Evolutionary conservation across 768 basidiomycete species (phyloP).

Genomic region (Boletus pseudopeckii): DNA sequence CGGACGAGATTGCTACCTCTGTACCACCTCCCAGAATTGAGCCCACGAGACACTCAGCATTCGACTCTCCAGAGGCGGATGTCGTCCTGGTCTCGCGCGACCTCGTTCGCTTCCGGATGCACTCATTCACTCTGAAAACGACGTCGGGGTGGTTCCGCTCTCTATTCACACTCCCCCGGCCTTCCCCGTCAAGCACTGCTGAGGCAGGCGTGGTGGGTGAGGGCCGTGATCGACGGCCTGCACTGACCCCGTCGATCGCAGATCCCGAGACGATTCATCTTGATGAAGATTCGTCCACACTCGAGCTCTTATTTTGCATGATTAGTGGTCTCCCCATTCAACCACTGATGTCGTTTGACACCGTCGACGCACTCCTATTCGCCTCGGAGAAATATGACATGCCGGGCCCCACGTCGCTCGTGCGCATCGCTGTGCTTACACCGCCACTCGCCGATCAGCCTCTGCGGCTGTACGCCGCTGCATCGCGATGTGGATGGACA

Average conservation of each 20-base stretch:
- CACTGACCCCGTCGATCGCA: constrained; percentile 9
- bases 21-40: neutral
- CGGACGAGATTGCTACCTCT: neutral
- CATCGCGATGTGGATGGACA: constrained; percentile 58
- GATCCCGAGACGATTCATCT: constrained; percentile 44
- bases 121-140: constrained; percentile 54
- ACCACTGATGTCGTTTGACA: constrained; percentile 47
- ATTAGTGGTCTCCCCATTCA: constrained; percentile 56
- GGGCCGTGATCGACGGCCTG: neutral
- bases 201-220: too few relatives aligned
- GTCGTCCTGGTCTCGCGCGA: constrained; percentile 49
- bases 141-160: constrained; percentile 58
- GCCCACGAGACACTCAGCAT: constrained; percentile 43
- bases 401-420: constrained; percentile 58
- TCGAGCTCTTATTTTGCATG: constrained; percentile 59
- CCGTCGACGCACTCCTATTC: constrained; percentile 54
- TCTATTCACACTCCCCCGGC: constrained; percentile 57
- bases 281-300: constrained; percentile 53
- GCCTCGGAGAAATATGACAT: constrained; percentile 72
- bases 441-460: constrained; percentile 48
- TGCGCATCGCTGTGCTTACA: constrained; percentile 55
- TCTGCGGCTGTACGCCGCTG: constrained; percentile 50
- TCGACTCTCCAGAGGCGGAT: constrained; percentile 53
- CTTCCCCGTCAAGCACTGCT: neutral
- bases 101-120: constrained; percentile 53